Base-by-base conservation (phyloP, 257 asterid species). In the Lycium ferocissimum region DNA sequence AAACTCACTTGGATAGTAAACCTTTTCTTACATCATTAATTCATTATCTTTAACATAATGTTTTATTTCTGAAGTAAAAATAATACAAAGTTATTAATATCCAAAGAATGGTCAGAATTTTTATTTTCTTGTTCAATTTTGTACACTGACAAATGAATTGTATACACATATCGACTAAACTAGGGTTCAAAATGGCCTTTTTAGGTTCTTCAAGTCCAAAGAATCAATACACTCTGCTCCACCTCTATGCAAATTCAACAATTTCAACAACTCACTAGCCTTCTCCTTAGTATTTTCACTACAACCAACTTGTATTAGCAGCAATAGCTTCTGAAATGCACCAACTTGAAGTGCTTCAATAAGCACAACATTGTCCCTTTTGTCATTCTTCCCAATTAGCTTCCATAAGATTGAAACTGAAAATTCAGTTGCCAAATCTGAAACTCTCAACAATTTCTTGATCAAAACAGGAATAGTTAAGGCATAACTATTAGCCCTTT, bases 371-470 rank as follows among this genome's bases (percentile, higher is more conserved):
- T 59, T 84, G 17, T 58, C 85, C 15, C 8, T 40, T 14, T 84
- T 80, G 2, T 79, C 83, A 10, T 83, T 59, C 83, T 84, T 83
- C 38, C 79, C 85, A 14, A 72, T 81, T 84, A 91, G 53, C 79
- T 88, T 91, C 89, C 80, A 87, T 58, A 93, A 49, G 51, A 91
- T 87, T n/a, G 92, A 91, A 66, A 91, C 90, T 51, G 92, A 84
- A 88, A 93, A 86, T 76, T 87, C 90, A 1, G 94, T 90, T 0
- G 93, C 91, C 88, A 89, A 40, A 35, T 85, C 91, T 33, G 96
- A 93, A 81, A 93, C 90, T 0, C 94, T 80, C 62, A 90, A 70
- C 7, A 93, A 15, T 83, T 93, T 93, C 94, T 93, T 93, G 85
- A 91, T 91, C 83, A 93, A 9, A 35, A 90, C 61, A 33, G 96